A percentile compares a stretch with the other conserved stretches of the same genome.
Conservation (phyloP, 768 basidiomycete species). For the Rhodotorula kratochvilovae region DNA sequence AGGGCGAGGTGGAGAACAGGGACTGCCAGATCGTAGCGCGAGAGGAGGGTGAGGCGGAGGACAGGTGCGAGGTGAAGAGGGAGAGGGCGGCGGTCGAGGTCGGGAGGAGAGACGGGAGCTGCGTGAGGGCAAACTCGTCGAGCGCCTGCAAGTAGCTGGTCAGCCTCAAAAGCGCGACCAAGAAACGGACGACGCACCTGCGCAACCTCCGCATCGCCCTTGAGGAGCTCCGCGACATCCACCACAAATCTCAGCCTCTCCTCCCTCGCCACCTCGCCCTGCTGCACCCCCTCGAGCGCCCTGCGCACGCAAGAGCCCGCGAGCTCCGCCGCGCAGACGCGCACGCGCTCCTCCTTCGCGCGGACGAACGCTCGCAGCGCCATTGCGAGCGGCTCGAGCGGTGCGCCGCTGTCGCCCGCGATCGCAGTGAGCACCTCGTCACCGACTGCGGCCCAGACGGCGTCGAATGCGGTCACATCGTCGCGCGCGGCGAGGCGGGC, state of each 20-base stretch:
- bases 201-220: neutral
- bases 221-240: neutral
- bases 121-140: conserved; percentile 15
- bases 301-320: neutral
- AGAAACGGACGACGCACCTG: conserved; percentile 1
- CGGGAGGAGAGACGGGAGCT: conserved; percentile 12
- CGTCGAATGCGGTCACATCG: conserved; percentile 2
- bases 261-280: neutral
- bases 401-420: neutral
- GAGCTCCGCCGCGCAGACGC: neutral
- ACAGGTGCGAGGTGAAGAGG: conserved; percentile 20
- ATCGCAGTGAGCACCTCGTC: neutral
- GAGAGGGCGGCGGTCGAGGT: conserved; percentile 9
- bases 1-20: conserved; percentile 9
- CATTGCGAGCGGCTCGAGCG: conserved; percentile 14
- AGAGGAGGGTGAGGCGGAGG: neutral
- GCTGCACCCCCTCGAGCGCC: neutral
- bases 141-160: neutral
- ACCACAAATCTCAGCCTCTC: conserved; percentile 7
- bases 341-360: neutral
- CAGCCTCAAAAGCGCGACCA: too few relatives aligned
- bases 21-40: conserved; percentile 20
- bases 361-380: conserved; percentile 11
- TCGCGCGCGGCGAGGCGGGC: conserved; percentile 6
- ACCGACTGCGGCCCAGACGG: conserved; percentile 1